Evolutionary conservation across 768 basidiomycete genomes (phyloP).

Genomic region (Suillus americanus): DNA sequence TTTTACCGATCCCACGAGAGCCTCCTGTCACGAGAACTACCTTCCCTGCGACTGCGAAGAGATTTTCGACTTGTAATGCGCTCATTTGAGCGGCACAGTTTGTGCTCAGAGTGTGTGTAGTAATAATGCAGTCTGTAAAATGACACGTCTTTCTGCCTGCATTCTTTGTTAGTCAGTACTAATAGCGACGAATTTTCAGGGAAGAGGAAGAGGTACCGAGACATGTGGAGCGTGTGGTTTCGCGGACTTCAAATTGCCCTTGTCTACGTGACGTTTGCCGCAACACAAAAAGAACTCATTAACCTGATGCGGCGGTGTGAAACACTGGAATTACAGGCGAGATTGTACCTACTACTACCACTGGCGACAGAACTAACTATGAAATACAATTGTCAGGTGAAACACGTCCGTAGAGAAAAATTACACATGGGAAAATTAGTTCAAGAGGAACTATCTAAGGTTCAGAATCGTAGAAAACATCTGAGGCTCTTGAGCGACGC

Average conservation of each 20-base stretch:
- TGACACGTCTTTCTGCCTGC: conserved; percentile 1
- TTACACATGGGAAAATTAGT: not conserved
- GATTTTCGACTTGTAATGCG: conserved; percentile 33
- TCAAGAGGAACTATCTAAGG: conserved; percentile 15
- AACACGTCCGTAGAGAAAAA: not conserved
- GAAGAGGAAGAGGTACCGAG: conserved; percentile 13
- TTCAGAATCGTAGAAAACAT: conserved; percentile 30
- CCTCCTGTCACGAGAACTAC: conserved; percentile 67
- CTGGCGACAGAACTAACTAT: conserved; percentile 18
- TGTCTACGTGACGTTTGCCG: not conserved
- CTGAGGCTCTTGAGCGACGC: conserved; percentile 43
- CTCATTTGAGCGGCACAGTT: conserved; percentile 29
- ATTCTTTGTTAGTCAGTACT: conserved; percentile 1
- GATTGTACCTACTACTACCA: not conserved
- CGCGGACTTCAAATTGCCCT: conserved; percentile 5
- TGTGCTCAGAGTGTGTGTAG: not conserved
- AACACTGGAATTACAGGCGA: conserved; percentile 5
- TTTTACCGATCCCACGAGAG: conserved; percentile 64
- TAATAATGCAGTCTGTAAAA: not conserved
- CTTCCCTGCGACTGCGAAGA: conserved; percentile 53
- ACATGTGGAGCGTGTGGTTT: not conserved
- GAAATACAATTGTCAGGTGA: conserved; percentile 17
- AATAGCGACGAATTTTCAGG: conserved; percentile 10
- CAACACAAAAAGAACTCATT: conserved; percentile 9
- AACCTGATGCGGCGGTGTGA: not conserved